Conservation (phyloP, 495 filamentous ascomycete genomes). For the Pyrenopolyporus hunteri region DNA sequence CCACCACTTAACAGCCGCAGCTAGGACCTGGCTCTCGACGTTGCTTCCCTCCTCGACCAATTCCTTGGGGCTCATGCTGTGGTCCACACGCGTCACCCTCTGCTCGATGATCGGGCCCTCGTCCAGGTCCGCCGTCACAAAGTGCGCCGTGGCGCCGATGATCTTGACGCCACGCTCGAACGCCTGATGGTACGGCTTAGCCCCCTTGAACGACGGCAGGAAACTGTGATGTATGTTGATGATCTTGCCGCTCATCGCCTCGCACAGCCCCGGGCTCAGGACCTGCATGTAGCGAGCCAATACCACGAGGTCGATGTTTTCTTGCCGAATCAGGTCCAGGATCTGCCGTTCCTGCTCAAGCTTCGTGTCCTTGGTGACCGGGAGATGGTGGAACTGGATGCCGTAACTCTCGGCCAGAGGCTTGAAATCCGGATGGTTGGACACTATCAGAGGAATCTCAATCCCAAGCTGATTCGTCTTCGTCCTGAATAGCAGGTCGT, state of each 20-base stretch:
- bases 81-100: conserved; percentile 70
- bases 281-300: conserved; percentile 86
- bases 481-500: conserved; percentile 77
- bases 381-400: conserved; percentile 74
- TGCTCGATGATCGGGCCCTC: conserved; percentile 83
- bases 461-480: conserved; percentile 67
- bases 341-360: conserved; percentile 67
- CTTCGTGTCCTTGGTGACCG: conserved; percentile 73
- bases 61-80: conserved; percentile 71
- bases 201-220: conserved; percentile 79
- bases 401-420: conserved; percentile 70
- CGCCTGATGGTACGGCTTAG: conserved; percentile 82
- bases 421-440: conserved; percentile 75
- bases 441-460: conserved; percentile 71
- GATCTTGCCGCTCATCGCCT: conserved; percentile 73
- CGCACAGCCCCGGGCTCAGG: conserved; percentile 71
- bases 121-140: conserved; percentile 76
- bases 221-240: conserved; percentile 87
- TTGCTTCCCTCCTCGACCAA: conserved; percentile 75
- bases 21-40: conserved; percentile 75
- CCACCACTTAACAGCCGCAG: conserved; percentile 74
- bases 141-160: conserved; percentile 77
- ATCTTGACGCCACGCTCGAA: conserved; percentile 81
- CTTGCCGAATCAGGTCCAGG: conserved; percentile 65
- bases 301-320: conserved; percentile 74